Conservation (phyloP, 192 early-diverging fungal genomes). For the Coemansia sp. region DNA sequence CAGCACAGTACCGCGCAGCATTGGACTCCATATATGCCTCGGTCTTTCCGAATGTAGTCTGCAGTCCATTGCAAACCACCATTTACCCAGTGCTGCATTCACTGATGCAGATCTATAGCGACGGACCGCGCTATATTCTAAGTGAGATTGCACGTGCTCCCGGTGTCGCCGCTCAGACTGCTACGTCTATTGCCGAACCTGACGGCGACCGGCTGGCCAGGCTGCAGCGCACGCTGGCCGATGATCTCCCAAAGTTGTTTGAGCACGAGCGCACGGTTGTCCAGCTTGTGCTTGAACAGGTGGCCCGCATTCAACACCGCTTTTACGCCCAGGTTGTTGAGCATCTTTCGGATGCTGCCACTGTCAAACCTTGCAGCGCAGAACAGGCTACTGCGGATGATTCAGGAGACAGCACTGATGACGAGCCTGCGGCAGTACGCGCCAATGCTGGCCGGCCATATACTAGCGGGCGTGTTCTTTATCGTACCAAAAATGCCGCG, state of each 20-base stretch:
- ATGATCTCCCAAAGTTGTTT: conserved; percentile 49
- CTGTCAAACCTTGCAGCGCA: background rate
- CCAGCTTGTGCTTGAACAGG: conserved; percentile 25
- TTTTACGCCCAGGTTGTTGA: conserved; percentile 25
- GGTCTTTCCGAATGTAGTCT: conserved; percentile 27
- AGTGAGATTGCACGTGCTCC: conserved; percentile 33
- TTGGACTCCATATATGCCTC: conserved; percentile 23
- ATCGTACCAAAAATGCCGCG: background rate
- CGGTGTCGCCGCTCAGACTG: conserved; percentile 2
- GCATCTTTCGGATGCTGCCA: conserved; percentile 2
- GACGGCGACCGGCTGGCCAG: conserved; percentile 13
- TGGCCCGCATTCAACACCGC: conserved; percentile 32
- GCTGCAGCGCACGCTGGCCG: conserved; percentile 24
- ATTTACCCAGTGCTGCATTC: conserved; percentile 44
- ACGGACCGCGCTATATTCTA: conserved; percentile 45
- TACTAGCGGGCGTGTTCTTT: background rate
- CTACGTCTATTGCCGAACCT: conserved; percentile 11
- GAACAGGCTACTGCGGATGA: background rate
- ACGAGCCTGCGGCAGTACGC: conserved; percentile 1
- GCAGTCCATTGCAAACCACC: conserved; percentile 24
- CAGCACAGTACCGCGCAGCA: conserved; percentile 17
- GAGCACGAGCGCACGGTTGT: conserved; percentile 39
- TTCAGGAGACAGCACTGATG: background rate
- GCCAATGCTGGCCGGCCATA: conserved; percentile 1
- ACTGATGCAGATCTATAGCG: conserved; percentile 44